Conservation (phyloP, 129 eudicot species). For the Flaveria brownii region DNA sequence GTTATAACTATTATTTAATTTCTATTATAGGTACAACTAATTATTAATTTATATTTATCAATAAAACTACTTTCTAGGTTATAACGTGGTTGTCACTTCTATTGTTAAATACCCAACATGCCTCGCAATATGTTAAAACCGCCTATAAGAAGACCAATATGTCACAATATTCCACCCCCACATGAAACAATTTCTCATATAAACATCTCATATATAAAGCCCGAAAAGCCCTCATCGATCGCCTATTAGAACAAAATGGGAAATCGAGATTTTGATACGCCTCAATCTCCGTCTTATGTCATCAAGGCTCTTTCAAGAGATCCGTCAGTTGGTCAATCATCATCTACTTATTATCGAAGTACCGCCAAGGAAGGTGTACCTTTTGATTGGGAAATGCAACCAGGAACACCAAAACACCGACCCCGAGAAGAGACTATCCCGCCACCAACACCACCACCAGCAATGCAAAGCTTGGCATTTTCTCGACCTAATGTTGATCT, state of each 20-base stretch:
- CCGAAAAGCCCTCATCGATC: conserved; percentile 1
- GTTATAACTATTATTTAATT: background rate
- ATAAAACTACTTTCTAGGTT: conserved; percentile 25
- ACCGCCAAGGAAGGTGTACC: conserved; percentile 62
- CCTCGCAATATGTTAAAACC: conserved; percentile 10
- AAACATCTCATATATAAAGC: background rate
- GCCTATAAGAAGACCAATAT: conserved; percentile 32
- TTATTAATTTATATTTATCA: background rate
- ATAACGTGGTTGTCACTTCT: conserved; percentile 50
- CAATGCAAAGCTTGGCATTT: conserved; percentile 50
- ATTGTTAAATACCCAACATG: conserved; percentile 19
- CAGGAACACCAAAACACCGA: conserved; percentile 70
- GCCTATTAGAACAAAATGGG: conserved; percentile 11
- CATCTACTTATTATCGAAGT: conserved; percentile 52
- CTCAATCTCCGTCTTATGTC: conserved; percentile 38
- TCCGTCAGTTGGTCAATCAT: conserved; percentile 55
- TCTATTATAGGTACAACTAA: background rate
- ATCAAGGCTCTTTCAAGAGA: conserved; percentile 53
- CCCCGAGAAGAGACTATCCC: conserved; percentile 52
- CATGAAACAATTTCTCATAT: conserved; percentile 5
- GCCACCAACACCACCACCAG: conserved; percentile 73
- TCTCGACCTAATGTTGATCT: conserved; percentile 44
- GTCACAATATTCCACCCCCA: background rate
- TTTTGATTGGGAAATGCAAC: conserved; percentile 79
- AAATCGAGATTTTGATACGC: conserved; percentile 30